Evolutionary conservation across 441 rosid species (phyloP), one percentile per base, ranked within the genome.

Genomic region (Pelargonium australe): DNA sequence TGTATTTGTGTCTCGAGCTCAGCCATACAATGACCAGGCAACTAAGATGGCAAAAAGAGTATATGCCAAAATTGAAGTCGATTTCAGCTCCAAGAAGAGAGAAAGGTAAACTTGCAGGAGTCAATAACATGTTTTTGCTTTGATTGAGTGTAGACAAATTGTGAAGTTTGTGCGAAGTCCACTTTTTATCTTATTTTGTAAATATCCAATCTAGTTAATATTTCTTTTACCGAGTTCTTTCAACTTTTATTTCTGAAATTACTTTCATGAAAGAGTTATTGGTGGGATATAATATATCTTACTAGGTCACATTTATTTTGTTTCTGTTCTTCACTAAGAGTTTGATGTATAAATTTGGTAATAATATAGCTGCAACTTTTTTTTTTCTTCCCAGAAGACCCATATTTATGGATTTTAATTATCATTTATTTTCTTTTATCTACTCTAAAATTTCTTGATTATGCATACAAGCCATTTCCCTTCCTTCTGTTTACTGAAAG

Each of bases 1-100:
- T 78, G 96, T 95, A 9, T 95, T 88, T 83, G 98, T 95, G 63
- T 90, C 92, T 71, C 88, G 78, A 83, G 98, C 98, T 72, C 96
- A 90, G 79, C 97, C 99, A 16, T 86, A 81, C 68, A 92, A 90
- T 77, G 99, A 95, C 70, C 88, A 78, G 80, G 96, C 99, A 69
- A 81, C 85, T 66, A 95, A 92, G 80, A 76, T 84, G 89, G 91
- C 90, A 14, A 92, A 92, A 78, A 92, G 85, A 78, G 95, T 95
- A 40, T 95, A 88, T 77, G 89, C 89, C 51, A 95, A 80, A 85
- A 81, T 95, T 73, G 98, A 92, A 87, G 96, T 89, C 81, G 99
- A 92, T 10, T 95, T 95, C 85, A 92, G 88, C 85, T 79, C 98
- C 49, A 92, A 86, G 86, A 95, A 85, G 88, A 86, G 98, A 80